Conservation (phyloP, 177 flowering plant genomes). For the Tripterygium wilfordii region DNA sequence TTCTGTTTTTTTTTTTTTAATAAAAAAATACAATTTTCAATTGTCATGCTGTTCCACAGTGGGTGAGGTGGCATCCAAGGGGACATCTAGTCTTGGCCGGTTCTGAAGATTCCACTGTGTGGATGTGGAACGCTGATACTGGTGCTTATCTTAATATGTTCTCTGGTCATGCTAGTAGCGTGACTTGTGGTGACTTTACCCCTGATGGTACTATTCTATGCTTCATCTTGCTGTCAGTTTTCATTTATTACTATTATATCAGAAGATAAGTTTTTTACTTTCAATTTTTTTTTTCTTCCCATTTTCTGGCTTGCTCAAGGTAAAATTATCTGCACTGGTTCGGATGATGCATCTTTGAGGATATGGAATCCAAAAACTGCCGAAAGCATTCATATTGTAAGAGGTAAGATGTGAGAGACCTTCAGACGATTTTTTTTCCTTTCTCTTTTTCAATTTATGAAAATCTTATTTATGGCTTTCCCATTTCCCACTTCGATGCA, state of each 20-base stretch:
- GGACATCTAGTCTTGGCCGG: slow-evolving; percentile 88
- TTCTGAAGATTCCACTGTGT: slow-evolving; percentile 68
- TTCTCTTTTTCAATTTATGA: neutral
- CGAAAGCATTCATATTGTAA: slow-evolving; percentile 61
- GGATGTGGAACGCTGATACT: slow-evolving; percentile 98
- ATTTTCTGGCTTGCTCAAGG: slow-evolving; percentile 36
- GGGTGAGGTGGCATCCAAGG: slow-evolving; percentile 96
- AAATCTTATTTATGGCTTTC: no score
- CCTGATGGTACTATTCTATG: slow-evolving; percentile 76
- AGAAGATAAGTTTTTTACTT: neutral
- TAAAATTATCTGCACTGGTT: slow-evolving; percentile 79
- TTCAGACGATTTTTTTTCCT: neutral
- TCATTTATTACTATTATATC: neutral
- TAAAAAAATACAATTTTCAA: neutral
- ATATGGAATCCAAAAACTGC: slow-evolving; percentile 89
- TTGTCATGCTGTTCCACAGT: slow-evolving; percentile 35
- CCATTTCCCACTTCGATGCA: no score
- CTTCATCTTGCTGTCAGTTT: neutral
- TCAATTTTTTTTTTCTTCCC: slow-evolving; percentile 1
- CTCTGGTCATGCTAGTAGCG: slow-evolving; percentile 68
- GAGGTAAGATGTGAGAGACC: slow-evolving; percentile 36
- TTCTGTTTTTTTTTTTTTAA: neutral
- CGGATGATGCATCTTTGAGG: slow-evolving; percentile 83
- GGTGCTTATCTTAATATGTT: slow-evolving; percentile 54
- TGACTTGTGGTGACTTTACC: slow-evolving; percentile 94